These are phyloP conservation scores for Oryza coarctata DNA, from an alignment of 176 grass and related monocot species.

Conservation along the genomic window DNA sequence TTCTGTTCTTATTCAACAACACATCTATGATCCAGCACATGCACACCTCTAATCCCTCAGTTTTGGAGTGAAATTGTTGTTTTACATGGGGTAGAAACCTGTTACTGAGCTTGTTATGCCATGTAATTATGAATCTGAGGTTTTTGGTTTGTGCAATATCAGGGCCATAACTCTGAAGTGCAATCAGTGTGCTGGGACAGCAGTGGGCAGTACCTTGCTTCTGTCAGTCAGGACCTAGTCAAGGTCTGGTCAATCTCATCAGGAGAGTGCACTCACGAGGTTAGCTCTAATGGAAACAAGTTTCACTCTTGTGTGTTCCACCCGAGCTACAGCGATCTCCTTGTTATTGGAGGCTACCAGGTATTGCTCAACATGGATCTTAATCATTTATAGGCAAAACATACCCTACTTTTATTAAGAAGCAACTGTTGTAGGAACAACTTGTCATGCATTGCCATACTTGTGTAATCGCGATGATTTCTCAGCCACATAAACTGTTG, in stretches of 20 bases:
- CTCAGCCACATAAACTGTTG: not conserved
- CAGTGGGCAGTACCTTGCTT: conserved; percentile 75
- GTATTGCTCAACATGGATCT: conserved; percentile 33
- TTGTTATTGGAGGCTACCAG: conserved; percentile 95
- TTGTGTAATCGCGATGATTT: not conserved
- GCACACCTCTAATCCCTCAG: not conserved
- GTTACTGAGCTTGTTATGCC: not conserved
- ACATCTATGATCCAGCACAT: not conserved
- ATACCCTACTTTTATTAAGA: not conserved
- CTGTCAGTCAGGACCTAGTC: conserved; percentile 94
- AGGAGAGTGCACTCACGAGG: conserved; percentile 84
- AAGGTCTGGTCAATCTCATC: conserved; percentile 88
- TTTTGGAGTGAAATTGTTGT: not conserved
- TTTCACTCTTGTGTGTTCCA: conserved; percentile 99
- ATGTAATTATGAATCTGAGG: conserved; percentile 19
- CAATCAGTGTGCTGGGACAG: conserved; percentile 98
- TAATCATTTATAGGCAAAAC: not conserved
- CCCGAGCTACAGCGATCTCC: conserved; percentile 68
- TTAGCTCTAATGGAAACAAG: conserved; percentile 92
- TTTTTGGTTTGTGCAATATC: conserved; percentile 38
- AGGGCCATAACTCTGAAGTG: conserved; percentile 83
- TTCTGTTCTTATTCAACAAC: conserved; percentile 29
- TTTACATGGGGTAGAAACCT: not conserved
- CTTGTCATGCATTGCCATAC: not conserved
- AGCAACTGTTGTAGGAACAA: not conserved